Percentiles rank a stretch among this genome's conserved stretches.
These are phyloP conservation scores for Alternaria sp. DNA, from an alignment of 2,329 filamentous ascomycete genomes.

Conservation along the genomic window DNA sequence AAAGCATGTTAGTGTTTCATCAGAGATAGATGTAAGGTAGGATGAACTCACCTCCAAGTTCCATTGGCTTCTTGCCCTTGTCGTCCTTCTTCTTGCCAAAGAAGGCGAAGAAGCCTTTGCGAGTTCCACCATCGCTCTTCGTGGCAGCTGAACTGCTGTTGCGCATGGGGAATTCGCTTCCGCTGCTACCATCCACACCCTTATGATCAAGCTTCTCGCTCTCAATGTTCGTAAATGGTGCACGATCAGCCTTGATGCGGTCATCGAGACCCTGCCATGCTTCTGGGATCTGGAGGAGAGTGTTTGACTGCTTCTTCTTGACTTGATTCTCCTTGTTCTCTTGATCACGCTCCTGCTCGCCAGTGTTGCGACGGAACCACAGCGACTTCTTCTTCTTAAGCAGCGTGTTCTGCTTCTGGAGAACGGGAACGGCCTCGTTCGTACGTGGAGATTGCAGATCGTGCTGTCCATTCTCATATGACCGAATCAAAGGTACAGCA, in stretches of 20 bases:
- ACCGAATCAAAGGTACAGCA: conserved; percentile 21
- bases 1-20: conserved; percentile 16
- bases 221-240: conserved; percentile 6
- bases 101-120: conserved; percentile 58
- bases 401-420: conserved; percentile 33
- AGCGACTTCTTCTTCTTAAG: conserved; percentile 54
- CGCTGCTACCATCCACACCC: conserved; percentile 36
- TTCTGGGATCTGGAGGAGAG: conserved; percentile 41
- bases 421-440: conserved; percentile 9
- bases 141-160: conserved; percentile 36
- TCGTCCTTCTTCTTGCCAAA: conserved; percentile 59
- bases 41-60: conserved; percentile 49
- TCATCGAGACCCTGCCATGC: conserved; percentile 47
- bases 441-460: conserved; percentile 25
- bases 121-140: conserved; percentile 47
- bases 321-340: conserved; percentile 31
- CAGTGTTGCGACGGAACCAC: conserved; percentile 52
- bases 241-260: conserved; percentile 33
- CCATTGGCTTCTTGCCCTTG: conserved; percentile 40
- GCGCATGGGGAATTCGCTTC: conserved; percentile 55
- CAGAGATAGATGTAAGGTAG: background rate
- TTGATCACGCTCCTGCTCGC: conserved; percentile 40
- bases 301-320: conserved; percentile 36
- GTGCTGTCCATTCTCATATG: conserved; percentile 29
- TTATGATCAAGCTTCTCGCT: conserved; percentile 26